These are phyloP conservation scores for Botryotinia convoluta DNA, from an alignment of 2,329 filamentous ascomycete species.

Conservation along the genomic window DNA sequence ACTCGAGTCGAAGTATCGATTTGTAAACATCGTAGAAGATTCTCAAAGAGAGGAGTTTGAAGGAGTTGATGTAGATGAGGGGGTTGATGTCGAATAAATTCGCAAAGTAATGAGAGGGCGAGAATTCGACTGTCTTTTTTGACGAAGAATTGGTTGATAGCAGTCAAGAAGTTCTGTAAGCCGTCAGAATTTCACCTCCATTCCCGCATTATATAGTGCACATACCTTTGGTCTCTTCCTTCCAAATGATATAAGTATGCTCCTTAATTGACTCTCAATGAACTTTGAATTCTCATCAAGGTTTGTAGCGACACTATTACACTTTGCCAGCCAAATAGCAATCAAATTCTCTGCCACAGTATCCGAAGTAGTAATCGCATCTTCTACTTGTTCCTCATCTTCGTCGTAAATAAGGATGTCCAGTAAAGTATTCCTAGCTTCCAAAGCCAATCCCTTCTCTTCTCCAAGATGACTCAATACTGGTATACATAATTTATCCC, in stretches of 20 bases:
- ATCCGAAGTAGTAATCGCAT: conserved; percentile 44
- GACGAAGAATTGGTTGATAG: conserved; percentile 64
- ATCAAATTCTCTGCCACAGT: conserved; percentile 58
- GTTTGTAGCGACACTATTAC: conserved; percentile 41
- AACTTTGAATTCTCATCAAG: conserved; percentile 46
- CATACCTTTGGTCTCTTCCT: conserved; percentile 64
- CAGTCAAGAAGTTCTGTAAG: conserved; percentile 61
- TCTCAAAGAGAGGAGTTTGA: conserved; percentile 68
- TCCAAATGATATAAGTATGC: conserved; percentile 46
- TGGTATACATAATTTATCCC: conserved; percentile 60
- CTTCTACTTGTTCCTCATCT: conserved; percentile 51
- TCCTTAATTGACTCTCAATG: conserved; percentile 47
- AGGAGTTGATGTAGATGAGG: conserved; percentile 72
- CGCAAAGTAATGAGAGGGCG: conserved; percentile 64
- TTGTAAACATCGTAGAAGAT: conserved; percentile 71
- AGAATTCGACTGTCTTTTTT: conserved; percentile 62
- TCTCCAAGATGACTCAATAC: conserved; percentile 55
- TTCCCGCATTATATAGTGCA: conserved; percentile 10
- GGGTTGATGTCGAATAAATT: conserved; percentile 73
- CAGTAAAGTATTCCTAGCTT: conserved; percentile 63
- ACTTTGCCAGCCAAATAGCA: conserved; percentile 54
- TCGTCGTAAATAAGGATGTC: conserved; percentile 63
- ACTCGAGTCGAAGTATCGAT: conserved; percentile 74
- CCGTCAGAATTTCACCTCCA: conserved; percentile 28
- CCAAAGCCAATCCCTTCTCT: conserved; percentile 61